Evolutionary conservation across 495 filamentous ascomycete genomes (phyloP).

Genomic region (Penicillium verhagenii): DNA sequence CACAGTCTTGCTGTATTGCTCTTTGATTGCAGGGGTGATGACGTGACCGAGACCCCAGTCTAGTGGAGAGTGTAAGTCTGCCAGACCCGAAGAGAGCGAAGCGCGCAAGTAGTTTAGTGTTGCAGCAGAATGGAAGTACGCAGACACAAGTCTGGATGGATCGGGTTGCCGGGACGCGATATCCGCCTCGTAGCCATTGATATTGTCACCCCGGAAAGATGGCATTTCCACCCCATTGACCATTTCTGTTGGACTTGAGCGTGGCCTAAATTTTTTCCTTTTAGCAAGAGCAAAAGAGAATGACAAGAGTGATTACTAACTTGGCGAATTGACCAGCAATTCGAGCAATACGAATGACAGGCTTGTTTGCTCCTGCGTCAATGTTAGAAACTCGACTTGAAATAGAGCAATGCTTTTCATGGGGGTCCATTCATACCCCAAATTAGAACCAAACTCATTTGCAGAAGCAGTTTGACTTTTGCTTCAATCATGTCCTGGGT

Average conservation of each 20-base stretch:
- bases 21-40: conserved; percentile 73
- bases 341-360: conserved; percentile 88
- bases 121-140: conserved; percentile 92
- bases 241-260: conserved; percentile 82
- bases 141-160: conserved; percentile 78
- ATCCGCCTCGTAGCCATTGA: conserved; percentile 75
- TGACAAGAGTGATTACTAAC: conserved; percentile 13
- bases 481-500: conserved; percentile 83
- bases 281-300: not conserved
- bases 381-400: not conserved
- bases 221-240: conserved; percentile 78
- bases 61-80: conserved; percentile 87
- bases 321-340: conserved; percentile 99
- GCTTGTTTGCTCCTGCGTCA: conserved; percentile 67
- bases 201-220: conserved; percentile 90
- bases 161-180: conserved; percentile 71
- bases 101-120: conserved; percentile 91
- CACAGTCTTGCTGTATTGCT: conserved; percentile 81
- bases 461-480: conserved; percentile 92
- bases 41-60: conserved; percentile 98
- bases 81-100: conserved; percentile 81
- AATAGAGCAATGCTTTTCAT: not conserved
- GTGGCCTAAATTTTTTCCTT: conserved; percentile 51
- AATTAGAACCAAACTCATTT: conserved; percentile 86
- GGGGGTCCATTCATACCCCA: conserved; percentile 18